A percentile compares a stretch with the other conserved stretches of the same genome.
These are phyloP conservation scores for Phoma sp. DNA, from an alignment of 2,329 filamentous ascomycete genomes.

Conservation along the genomic window DNA sequence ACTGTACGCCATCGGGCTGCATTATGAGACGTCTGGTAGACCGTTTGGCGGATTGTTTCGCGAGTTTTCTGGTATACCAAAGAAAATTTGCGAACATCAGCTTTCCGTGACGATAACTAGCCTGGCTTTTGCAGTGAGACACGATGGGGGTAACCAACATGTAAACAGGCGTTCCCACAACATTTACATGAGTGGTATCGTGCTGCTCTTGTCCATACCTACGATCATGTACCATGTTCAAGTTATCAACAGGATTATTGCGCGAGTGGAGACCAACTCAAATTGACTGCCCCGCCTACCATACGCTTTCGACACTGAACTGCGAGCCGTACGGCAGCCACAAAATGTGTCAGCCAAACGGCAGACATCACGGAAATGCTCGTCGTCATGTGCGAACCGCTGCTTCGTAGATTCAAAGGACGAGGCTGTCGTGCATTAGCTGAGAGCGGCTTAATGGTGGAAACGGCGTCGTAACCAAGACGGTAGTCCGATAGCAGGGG, in stretches of 20 bases:
- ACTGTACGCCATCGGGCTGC: not conserved
- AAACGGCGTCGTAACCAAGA: not conserved
- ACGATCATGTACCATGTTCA: not conserved
- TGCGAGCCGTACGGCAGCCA: not conserved
- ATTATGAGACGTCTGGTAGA: not conserved
- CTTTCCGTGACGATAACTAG: no score
- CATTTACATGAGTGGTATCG: no score
- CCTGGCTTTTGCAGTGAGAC: no score
- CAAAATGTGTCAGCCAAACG: not conserved
- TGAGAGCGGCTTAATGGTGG: not conserved
- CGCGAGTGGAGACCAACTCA: no score
- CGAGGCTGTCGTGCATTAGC: constrained; percentile 1
- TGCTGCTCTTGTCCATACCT: no score
- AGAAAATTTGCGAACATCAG: no score
- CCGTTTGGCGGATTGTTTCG: not conserved
- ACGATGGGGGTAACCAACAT: not conserved
- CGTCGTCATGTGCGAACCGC: not conserved
- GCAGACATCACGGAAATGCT: not conserved
- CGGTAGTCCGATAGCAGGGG: not conserved
- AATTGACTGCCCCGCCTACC: not conserved
- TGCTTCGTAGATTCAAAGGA: not conserved
- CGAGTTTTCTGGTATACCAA: no score
- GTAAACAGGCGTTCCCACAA: not conserved
- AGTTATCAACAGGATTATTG: not conserved
- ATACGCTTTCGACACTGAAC: not conserved